Base-by-base conservation (phyloP, 352 stramenopile species). In the Globisporangium nodosum region DNA sequence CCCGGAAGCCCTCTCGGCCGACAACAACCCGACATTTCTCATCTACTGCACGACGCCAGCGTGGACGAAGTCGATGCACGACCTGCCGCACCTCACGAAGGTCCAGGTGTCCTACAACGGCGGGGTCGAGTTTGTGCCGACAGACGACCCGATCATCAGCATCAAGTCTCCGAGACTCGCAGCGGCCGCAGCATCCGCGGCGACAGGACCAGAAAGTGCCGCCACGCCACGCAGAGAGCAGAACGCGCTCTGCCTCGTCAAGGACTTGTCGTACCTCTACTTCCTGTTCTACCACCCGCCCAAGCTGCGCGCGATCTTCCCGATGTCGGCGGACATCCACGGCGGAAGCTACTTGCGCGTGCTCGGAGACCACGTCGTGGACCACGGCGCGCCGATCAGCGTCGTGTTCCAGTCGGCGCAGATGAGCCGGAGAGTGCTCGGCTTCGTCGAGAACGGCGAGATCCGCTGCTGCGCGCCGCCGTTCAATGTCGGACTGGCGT, bases 271-370 rank as follows among this genome's bases (percentile, higher is more conserved):
- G 20, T 81, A 88, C 43, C 69, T 93, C 54, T 87, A 83, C 51
- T 93, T 89, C 49, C 58, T 93, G 13, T 93, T 85, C 52, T 93
- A 93, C 54, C 70, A 65, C 6, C 65, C 73, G 5, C 81, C 83
- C 33, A 63, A 63, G n/a, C 59, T 91, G 8, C 63, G 51, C 12
- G 71, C 71, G 5, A 73, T 87, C 20, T 63, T 76, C 1, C 81
- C 83, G 20, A 70, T 88, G 60, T 91, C 81, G 0, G 79, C 81
- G 0, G 81, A 87, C 18, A 85, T 78, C 30, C 65, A 78, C 33
- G 83, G 83, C 3, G 83, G 81, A 0, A 90, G 81, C 53, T 81
- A 78, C 55, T 65, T 93, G 48, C 73, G 71, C 12, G 73, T 93
- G 6, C 64, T 72, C 47, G 83, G 83, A 3, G 59, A 80, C n/a